Evolutionary conservation across 805 yeast genomes (phyloP).

Genomic region (Lipomyces orientalis): DNA sequence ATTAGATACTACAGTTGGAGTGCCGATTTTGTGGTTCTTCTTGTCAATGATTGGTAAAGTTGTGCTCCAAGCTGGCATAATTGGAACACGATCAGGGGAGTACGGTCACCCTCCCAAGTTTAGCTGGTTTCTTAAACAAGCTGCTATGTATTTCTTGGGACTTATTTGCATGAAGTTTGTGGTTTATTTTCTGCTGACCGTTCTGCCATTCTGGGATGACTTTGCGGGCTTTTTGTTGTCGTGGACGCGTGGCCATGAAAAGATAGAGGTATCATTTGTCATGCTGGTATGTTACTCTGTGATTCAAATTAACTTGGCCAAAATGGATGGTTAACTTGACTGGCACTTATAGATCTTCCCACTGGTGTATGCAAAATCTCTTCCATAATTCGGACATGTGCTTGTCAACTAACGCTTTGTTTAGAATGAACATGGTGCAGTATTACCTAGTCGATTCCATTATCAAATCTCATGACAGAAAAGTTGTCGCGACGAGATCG

Average conservation of each 20-base stretch:
- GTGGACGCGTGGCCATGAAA: constrained; percentile 84
- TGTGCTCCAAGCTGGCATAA: constrained; percentile 52
- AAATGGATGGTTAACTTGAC: neutral
- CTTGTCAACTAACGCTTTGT: neutral
- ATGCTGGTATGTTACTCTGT: constrained; percentile 79
- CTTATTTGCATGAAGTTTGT: constrained; percentile 66
- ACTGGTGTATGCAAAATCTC: constrained; percentile 39
- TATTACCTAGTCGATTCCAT: constrained; percentile 64
- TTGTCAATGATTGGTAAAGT: constrained; percentile 56
- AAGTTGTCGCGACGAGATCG: neutral
- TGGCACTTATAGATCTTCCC: constrained; percentile 42
- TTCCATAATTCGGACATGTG: neutral
- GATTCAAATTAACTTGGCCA: neutral
- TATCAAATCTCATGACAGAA: constrained; percentile 55
- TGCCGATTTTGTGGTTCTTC: constrained; percentile 71
- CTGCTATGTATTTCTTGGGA: constrained; percentile 69
- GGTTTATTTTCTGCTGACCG: constrained; percentile 61
- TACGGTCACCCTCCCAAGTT: constrained; percentile 68
- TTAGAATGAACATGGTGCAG: constrained; percentile 54
- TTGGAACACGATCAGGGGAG: constrained; percentile 56
- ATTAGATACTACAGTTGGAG: constrained; percentile 92
- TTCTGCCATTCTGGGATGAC: constrained; percentile 69
- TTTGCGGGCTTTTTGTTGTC: constrained; percentile 75
- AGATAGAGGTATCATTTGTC: constrained; percentile 83
- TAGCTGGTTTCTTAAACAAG: constrained; percentile 71